phyloP scores from a whole-genome alignment of 2,329 filamentous ascomycete genomes.

The Nemania serpens region DNA sequence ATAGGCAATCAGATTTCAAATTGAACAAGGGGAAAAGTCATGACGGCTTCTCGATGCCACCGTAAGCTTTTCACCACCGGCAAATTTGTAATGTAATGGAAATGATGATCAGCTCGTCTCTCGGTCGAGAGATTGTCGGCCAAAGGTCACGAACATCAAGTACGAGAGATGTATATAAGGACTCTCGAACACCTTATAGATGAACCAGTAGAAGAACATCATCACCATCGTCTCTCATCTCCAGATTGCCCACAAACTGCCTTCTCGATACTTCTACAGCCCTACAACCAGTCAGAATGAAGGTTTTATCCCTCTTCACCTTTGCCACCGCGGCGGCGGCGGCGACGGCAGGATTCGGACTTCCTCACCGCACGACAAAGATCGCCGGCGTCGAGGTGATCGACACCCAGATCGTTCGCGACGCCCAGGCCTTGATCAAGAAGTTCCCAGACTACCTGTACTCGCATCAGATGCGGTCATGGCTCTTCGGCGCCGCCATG shows the following conservation, averaged over 20 bases:
- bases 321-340: constrained; percentile 13
- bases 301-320: constrained; percentile 20
- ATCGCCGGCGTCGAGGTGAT: constrained; percentile 29
- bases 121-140: background rate
- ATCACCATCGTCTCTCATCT: constrained; percentile 10
- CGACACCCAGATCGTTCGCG: constrained; percentile 28
- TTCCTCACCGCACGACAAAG: constrained; percentile 17
- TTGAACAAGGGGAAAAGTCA: background rate
- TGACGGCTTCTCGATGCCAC: background rate
- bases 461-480: constrained; percentile 26
- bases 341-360: background rate
- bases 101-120: background rate
- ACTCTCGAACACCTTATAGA: background rate
- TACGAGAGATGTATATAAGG: constrained; percentile 17
- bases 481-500: constrained; percentile 27
- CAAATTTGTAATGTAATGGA: constrained; percentile 18
- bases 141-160: background rate
- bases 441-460: constrained; percentile 26
- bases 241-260: background rate
- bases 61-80: background rate
- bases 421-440: constrained; percentile 21
- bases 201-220: background rate
- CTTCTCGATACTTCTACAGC: background rate
- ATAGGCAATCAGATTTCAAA: constrained; percentile 21
- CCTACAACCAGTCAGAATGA: constrained; percentile 16